Base-by-base conservation (phyloP, 352 stramenopile species). In the Globisporangium radiosum region DNA sequence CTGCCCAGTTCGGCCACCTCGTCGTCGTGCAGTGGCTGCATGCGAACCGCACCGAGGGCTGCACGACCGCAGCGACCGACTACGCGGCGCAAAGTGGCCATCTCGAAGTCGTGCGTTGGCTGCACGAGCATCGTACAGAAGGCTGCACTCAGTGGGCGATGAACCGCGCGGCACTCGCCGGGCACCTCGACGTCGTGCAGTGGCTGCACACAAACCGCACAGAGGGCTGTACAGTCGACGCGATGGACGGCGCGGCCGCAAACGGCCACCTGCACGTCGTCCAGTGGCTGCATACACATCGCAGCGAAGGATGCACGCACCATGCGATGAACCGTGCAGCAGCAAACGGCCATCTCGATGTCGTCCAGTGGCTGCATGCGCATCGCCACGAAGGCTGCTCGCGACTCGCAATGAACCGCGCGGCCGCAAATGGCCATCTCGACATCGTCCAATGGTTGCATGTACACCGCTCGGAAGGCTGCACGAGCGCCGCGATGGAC, bases 61-160 rank as follows among this genome's bases (percentile, higher is more conserved):
- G 55, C 37, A 54, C 55, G 4, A 13, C 45, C 11, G 38, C 17
- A 13, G 36, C 45, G 7, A 60, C 54, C 44, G 48, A 60, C 47
- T 45, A 47, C 19, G 55, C 55, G 5, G 55, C 55, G 2, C 45
- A 60, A 11, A 17, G 38, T n/a, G 55, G 47, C 8, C 37, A 54
- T 47, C 36, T 60, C 7, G 9, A 53, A 9, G 39, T 54, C 2
- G 47, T 60, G 0, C 1, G 48, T 9, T 60, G 55, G 55, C n/a
- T 60, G 6, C 55, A 60, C 37, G 36, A 7, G 1, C 44, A 60
- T 40, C 44, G 55, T 10, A 19, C 17, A 11, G 55, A 60, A 54
- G 55, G 55, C 10, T 60, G 55, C 9, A 60, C 55, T 6, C 38
- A 47, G n/a, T 52, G 44, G 39, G 55, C 55, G 25, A 60, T 60